Evolutionary conservation across 345 rosid genomes (phyloP).

Genomic region (Aquilaria yunnanensis): DNA sequence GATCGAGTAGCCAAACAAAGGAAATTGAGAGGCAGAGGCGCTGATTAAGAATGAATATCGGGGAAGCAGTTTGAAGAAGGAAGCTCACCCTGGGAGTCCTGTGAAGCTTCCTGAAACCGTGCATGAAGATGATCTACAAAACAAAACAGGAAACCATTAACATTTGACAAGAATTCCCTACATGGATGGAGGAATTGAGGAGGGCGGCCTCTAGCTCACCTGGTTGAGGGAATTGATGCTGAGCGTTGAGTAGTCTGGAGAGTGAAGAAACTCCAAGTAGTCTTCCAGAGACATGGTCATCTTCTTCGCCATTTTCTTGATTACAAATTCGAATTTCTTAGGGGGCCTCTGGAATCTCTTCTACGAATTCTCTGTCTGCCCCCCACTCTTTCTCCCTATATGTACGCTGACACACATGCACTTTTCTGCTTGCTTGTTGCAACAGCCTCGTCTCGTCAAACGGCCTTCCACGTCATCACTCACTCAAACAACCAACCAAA

Average conservation of each 20-base stretch:
- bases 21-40: neutral
- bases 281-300: slow-evolving; percentile 22
- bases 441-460: no score
- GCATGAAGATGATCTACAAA: slow-evolving; percentile 36
- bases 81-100: slow-evolving; percentile 5
- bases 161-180: no score
- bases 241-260: slow-evolving; percentile 18
- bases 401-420: no score
- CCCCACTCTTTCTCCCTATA: no score
- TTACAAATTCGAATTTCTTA: no score
- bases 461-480: no score
- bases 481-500: no score
- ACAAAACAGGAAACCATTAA: neutral
- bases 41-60: neutral
- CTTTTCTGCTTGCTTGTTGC: no score
- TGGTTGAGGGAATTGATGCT: slow-evolving; percentile 28
- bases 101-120: slow-evolving; percentile 29
- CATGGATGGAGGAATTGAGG: no score
- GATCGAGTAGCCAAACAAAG: neutral
- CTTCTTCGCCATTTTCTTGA: neutral
- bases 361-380: no score
- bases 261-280: slow-evolving; percentile 26
- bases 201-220: slow-evolving; percentile 11
- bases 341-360: no score
- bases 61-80: slow-evolving; percentile 1